Conservation (phyloP, 148 eudicot species). For the Vaccinium corymbosum region DNA sequence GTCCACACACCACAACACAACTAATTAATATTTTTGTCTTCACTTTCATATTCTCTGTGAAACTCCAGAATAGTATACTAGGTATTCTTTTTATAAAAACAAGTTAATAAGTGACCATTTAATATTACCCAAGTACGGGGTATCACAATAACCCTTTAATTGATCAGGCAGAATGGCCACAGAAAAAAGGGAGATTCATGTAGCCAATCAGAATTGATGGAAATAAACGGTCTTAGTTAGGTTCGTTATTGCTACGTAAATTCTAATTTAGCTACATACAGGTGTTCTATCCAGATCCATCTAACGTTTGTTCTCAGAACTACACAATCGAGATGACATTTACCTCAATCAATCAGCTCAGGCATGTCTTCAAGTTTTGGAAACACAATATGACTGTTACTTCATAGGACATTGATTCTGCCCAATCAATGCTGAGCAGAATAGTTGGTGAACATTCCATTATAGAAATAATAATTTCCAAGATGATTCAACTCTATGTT, state of each 20-base stretch:
- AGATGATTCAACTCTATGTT: background rate
- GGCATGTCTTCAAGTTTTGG: background rate
- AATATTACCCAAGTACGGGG: too few relatives aligned
- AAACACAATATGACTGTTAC: background rate
- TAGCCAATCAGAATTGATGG: background rate
- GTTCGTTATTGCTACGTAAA: background rate
- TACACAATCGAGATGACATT: background rate
- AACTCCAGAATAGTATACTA: too few relatives aligned
- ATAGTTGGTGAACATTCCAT: background rate
- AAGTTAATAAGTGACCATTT: too few relatives aligned
- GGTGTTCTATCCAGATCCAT: background rate
- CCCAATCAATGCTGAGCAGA: background rate
- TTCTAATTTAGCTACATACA: background rate
- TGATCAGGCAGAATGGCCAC: background rate
- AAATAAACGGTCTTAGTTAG: background rate
- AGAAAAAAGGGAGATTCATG: background rate
- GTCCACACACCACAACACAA: too few relatives aligned
- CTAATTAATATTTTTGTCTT: too few relatives aligned
- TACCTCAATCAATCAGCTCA: background rate
- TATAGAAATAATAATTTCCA: background rate
- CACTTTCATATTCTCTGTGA: too few relatives aligned
- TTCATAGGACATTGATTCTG: background rate
- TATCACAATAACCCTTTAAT: too few relatives aligned
- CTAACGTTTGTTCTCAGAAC: background rate
- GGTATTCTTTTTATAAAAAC: too few relatives aligned